phyloP scores from a whole-genome alignment of 805 yeast species.

The Barnettozyma vustinii region DNA sequence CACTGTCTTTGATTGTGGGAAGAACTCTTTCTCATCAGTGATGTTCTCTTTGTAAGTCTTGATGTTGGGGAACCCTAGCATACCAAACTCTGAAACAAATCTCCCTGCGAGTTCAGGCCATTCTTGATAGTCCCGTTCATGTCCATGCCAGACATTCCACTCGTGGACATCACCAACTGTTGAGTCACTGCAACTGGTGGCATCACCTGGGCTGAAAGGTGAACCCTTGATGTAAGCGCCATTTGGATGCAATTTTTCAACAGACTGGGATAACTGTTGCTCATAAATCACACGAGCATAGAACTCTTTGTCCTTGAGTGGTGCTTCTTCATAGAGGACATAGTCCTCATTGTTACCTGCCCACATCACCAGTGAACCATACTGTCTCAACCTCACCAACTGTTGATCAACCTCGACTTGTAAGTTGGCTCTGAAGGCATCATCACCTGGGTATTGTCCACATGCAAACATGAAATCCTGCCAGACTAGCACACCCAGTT shows the following conservation, averaged over 20 bases:
- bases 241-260: slow-evolving; percentile 43
- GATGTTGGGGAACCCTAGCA: slow-evolving; percentile 39
- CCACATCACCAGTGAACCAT: slow-evolving; percentile 30
- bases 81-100: slow-evolving; percentile 50
- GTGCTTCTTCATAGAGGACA: slow-evolving; percentile 11
- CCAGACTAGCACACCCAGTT: slow-evolving; percentile 38
- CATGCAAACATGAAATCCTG: slow-evolving; percentile 57
- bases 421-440: slow-evolving; percentile 31
- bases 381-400: slow-evolving; percentile 36
- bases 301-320: slow-evolving; percentile 13
- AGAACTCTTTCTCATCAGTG: slow-evolving; percentile 32
- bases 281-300: slow-evolving; percentile 17
- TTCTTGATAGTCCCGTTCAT: slow-evolving; percentile 43
- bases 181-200: slow-evolving; percentile 30
- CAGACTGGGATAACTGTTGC: slow-evolving; percentile 30
- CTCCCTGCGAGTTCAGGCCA: slow-evolving; percentile 43
- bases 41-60: slow-evolving; percentile 34
- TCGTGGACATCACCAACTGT: slow-evolving; percentile 47
- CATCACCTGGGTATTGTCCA: slow-evolving; percentile 45
- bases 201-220: slow-evolving; percentile 41
- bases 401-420: slow-evolving; percentile 34
- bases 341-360: slow-evolving; percentile 22
- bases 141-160: slow-evolving; percentile 56
- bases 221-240: slow-evolving; percentile 43
- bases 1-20: slow-evolving; percentile 39